Evolutionary conservation across 345 rosid species (phyloP), one percentile per base, ranked within the genome.

Genomic region (Salix dunnii): DNA sequence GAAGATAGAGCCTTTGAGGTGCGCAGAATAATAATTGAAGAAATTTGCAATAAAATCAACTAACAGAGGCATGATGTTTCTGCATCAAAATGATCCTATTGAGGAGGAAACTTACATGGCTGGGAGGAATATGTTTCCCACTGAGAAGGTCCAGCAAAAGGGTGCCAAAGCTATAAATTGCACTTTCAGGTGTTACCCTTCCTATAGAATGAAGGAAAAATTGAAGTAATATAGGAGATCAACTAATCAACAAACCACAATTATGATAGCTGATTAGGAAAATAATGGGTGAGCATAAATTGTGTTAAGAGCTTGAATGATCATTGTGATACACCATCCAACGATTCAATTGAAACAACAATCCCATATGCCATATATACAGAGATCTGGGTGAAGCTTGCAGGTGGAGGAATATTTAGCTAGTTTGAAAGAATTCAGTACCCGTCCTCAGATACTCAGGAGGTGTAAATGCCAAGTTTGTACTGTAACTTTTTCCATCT

Each of bases 121-220:
- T 87, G 8, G 97, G 97, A 86, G 98, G 95, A 86, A 94, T 94
- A 86, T 94, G 98, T 80, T 92, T 94, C 79, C 98, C 98, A 43
- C 96, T 91, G 53, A 94, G 91, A 82, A 94, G 97, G 81, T 94
- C 98, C 76, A 94, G 83, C 86, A 94, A 85, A 71, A 94, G 91
- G 75, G 91, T 92, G 76, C 97, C 98, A 73, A 92, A 94, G 83
- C 98, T 94, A 81, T 92, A 92, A 68, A 86, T 90, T 27, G 92
- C 97, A 84, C 97, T 92, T 88, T 94, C 98, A 69, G 94, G 74
- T 18, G 92, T 92, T 68, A 91, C 92, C 82, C 95, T 87, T 82
- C 97, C 97, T 94, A 78, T 80, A 79, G 67, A 85, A 69, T 74
- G 67, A 69, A 72, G 33, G 30, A 76, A 68, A 71, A 53, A 36